Evolutionary conservation across 257 asterid genomes (phyloP).

Genomic region (Ilex asprella): DNA sequence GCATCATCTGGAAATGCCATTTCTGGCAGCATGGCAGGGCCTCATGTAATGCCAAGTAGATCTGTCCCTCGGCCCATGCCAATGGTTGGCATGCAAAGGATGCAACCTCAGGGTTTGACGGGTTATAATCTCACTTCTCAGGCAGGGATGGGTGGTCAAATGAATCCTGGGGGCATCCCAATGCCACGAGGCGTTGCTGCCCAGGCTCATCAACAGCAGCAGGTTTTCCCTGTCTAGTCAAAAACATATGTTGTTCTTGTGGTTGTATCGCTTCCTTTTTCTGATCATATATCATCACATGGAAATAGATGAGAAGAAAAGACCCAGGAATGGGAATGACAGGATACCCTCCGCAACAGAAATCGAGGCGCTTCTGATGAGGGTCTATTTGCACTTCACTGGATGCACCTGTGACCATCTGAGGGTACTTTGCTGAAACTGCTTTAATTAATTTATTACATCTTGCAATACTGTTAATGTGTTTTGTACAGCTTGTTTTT

Average conservation of each 20-base stretch:
- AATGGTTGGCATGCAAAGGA: conserved; percentile 75
- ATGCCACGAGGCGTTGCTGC: conserved; percentile 83
- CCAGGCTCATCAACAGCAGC: conserved; percentile 94
- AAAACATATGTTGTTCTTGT: background rate
- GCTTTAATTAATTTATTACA: no score
- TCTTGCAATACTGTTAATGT: no score
- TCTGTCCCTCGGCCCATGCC: conserved; percentile 75
- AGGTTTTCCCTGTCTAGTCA: conserved; percentile 33
- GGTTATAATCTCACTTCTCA: conserved; percentile 79
- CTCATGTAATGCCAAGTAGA: conserved; percentile 75
- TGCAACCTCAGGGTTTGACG: conserved; percentile 79
- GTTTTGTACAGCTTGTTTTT: no score
- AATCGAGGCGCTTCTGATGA: conserved; percentile 86
- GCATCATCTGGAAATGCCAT: conserved; percentile 62
- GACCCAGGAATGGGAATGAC: conserved; percentile 77
- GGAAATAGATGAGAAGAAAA: conserved; percentile 78
- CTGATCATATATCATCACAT: conserved; percentile 11
- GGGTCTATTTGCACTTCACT: conserved; percentile 9
- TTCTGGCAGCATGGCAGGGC: conserved; percentile 64
- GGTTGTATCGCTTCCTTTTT: conserved; percentile 15
- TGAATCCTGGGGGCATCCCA: conserved; percentile 75
- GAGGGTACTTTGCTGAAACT: no score
- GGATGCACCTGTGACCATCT: no score
- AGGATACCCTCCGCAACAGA: conserved; percentile 97
- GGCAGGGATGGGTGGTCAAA: conserved; percentile 77